Evolutionary conservation across 1,139 yeast genomes (phyloP).

Genomic region (Suhomyces maxii): DNA sequence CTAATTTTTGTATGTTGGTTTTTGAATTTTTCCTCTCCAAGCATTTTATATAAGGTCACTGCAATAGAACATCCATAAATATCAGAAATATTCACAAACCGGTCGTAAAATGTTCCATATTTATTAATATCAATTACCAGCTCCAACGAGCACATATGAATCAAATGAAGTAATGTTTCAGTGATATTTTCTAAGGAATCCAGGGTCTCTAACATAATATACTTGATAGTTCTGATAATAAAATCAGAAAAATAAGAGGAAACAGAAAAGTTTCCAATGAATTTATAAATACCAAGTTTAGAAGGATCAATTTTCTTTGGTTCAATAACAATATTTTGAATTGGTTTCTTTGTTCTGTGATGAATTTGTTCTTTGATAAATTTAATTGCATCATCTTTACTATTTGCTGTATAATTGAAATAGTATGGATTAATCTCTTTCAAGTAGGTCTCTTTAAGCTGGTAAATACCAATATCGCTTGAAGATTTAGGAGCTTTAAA

Average conservation of each 20-base stretch:
- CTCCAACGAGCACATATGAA: slow-evolving; percentile 55
- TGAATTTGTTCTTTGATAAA: slow-evolving; percentile 47
- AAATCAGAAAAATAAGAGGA: slow-evolving; percentile 54
- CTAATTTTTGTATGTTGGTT: slow-evolving; percentile 53
- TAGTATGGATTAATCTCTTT: slow-evolving; percentile 75
- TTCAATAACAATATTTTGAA: slow-evolving; percentile 47
- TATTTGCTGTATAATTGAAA: slow-evolving; percentile 73
- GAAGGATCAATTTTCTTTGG: slow-evolving; percentile 38
- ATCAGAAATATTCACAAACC: slow-evolving; percentile 31
- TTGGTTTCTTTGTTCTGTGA: slow-evolving; percentile 32
- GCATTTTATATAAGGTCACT: slow-evolving; percentile 42
- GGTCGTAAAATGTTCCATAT: slow-evolving; percentile 37
- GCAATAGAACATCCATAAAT: slow-evolving; percentile 44
- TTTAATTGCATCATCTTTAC: slow-evolving; percentile 71
- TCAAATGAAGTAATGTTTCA: slow-evolving; percentile 62
- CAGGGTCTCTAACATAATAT: slow-evolving; percentile 37
- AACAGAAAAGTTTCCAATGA: slow-evolving; percentile 47
- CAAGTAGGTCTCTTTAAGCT: slow-evolving; percentile 58
- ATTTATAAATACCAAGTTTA: slow-evolving; percentile 35
- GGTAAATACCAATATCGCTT: slow-evolving; percentile 68
- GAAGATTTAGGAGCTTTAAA: slow-evolving; percentile 65
- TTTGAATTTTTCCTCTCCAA: slow-evolving; percentile 40
- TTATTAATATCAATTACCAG: slow-evolving; percentile 26
- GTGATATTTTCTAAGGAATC: slow-evolving; percentile 56
- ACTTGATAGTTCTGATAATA: slow-evolving; percentile 48